Base-by-base conservation (phyloP, 2,329 filamentous ascomycete species). In the Hawksworthiomyces lignivorus region DNA sequence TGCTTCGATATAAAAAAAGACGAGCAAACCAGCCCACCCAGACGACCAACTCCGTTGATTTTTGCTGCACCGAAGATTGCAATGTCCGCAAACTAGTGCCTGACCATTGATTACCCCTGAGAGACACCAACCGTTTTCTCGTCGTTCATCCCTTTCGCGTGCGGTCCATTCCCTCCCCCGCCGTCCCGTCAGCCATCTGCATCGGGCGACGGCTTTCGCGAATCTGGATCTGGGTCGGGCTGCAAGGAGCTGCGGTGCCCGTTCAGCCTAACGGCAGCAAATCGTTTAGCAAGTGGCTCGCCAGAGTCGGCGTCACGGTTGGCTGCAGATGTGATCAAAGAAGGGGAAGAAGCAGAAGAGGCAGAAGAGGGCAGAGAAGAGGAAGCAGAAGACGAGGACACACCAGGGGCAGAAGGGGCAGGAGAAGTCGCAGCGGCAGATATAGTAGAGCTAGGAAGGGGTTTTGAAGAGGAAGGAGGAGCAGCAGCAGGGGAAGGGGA, bases 201-300 rank as follows among this genome's bases (percentile, higher is more conserved):
- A 20, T 31, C 29, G n/a, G 29, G 12, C 12, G 29, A 17, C 29
- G 12, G 29, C n/a, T 11, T 19, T 21, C 31, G 18, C 31, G 31
- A 19, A 8, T 26, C 8, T 12, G 24, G 24, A 12, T 26, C 24
- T 26, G 24, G 24, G n/a, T n/a, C 24, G 24, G 24, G 8, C 12
- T 26, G 8, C 24, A 12, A 26, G 24, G 24, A 26, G 24, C 8
- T 39, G 29, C 18, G 27, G 30, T 26, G 31, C 22, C 33, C 67
- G 56, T 72, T 75, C 62, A 76, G 70, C 71, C 75, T 80, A 72
- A 78, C 73, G 65, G 73, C 71, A 72, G 73, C 73, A 75, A 80
- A 72, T 65, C 73, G 69, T 68, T 80, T 80, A 77, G 75, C 71
- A 70, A 79, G 72, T 50, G 69, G 72, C 65, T 73, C 70, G 59